phyloP scores from a whole-genome alignment of 495 filamentous ascomycete species.

The Penicillium paxilli region DNA sequence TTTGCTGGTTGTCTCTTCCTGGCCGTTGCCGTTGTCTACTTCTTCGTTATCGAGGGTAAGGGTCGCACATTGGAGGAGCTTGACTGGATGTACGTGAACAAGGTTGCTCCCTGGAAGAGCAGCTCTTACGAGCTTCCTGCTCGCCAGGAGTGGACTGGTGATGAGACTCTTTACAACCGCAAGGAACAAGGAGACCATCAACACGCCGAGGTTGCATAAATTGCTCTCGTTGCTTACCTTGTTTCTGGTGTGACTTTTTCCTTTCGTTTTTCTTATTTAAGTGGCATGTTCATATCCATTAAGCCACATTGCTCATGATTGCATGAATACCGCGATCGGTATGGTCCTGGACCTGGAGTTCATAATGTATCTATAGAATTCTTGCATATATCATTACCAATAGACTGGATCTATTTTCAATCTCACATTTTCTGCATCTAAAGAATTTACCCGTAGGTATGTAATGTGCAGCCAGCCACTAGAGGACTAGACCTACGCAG shows the following conservation, averaged over 20 bases:
- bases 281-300: conserved; percentile 1
- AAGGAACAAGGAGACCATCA: conserved; percentile 25
- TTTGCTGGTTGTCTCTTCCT: conserved; percentile 68
- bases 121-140: conserved; percentile 41
- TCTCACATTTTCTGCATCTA: no score
- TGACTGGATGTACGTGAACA: conserved; percentile 76
- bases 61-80: conserved; percentile 70
- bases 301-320: conserved; percentile 6
- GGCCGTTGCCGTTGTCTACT: conserved; percentile 61
- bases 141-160: conserved; percentile 14
- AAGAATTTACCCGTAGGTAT: background rate
- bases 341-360: conserved; percentile 13
- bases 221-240: background rate
- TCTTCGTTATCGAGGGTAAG: conserved; percentile 69
- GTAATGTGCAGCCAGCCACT: no score
- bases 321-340: conserved; percentile 7
- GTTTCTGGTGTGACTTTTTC: conserved; percentile 3
- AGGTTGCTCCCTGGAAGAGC: conserved; percentile 63
- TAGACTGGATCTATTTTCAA: conserved; percentile 1
- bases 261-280: conserved; percentile 1
- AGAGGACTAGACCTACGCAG: no score
- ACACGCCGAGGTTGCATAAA: conserved; percentile 33
- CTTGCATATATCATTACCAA: background rate
- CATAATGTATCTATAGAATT: conserved; percentile 2
- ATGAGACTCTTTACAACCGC: conserved; percentile 13